Base-by-base conservation (phyloP, 1,284 basidiomycete genomes). In the Malassezia restricta region DNA sequence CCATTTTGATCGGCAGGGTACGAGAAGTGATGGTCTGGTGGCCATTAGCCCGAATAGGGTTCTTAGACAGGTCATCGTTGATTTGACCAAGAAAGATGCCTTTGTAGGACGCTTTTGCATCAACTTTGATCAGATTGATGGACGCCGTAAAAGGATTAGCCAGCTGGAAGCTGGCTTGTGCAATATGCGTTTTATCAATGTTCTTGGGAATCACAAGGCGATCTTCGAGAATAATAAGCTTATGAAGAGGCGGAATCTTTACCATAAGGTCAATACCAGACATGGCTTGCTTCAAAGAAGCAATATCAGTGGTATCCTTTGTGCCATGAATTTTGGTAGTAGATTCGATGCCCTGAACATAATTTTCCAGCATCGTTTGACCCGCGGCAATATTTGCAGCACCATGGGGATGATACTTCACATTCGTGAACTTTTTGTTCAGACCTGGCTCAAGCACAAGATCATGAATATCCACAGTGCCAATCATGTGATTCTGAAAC, bases 131-230 rank as follows among this genome's bases (percentile, higher is more conserved):
- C 15, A 86, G 69, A 67, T 83, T 84, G 70, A 86, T 81, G 62
- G 80, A 81, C 9, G 84, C 83, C 0, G 83, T 85, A 75, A 86
- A 86, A 2, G 84, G 84, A 64, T 86, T 87, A 12, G 75, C 75
- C 40, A 86, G 76, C 1, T 75, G 59, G 53, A 71, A 68, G 17
- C 59, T 58, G 28, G 60, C 61, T 47, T 56, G 49, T 5, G 66
- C 68, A 12, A 55, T 51, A 12, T 12, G 4, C 8, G 60, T 66
- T 53, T 68, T 60, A 7, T 63, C 68, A 47, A 74, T 73, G 59
- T 74, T 58, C 45, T 61, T 62, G 14, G 74, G 74, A 54, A 75
- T 68, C n/a, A 49, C 57, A 15, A 75, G 59, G 15, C 52, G 47
- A 12, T 74, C 62, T 41, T 60, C 48, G 9, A 74, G 76, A 63